Percentiles rank a stretch among this genome's conserved stretches.
Conservation (phyloP, 2,329 filamentous ascomycete genomes). For the Ambrosiella cleistominuta region DNA sequence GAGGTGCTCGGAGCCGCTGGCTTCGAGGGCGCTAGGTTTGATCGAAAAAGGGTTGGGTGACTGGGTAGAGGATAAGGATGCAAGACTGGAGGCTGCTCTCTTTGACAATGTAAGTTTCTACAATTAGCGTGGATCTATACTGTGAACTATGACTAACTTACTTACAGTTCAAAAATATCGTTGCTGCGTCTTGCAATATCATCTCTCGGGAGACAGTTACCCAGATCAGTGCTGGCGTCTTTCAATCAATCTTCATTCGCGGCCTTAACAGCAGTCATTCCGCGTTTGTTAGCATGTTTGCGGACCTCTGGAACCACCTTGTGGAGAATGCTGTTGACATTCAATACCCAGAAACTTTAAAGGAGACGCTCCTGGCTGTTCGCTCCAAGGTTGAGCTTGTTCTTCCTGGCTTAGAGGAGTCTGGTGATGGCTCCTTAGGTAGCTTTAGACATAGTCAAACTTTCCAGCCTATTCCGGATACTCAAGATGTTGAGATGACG, state of each 20-base stretch:
- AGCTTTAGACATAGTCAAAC: constrained; percentile 14
- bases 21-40: constrained; percentile 36
- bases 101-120: constrained; percentile 27
- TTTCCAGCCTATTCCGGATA: constrained; percentile 9
- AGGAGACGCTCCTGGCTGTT: constrained; percentile 42
- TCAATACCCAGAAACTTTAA: constrained; percentile 47
- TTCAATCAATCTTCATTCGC: constrained; percentile 38
- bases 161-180: constrained; percentile 29
- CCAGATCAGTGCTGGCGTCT: constrained; percentile 28
- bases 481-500: not conserved
- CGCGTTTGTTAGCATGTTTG: constrained; percentile 32
- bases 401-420: constrained; percentile 23
- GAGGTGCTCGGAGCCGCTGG: constrained; percentile 30
- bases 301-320: constrained; percentile 48
- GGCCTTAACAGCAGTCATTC: constrained; percentile 41
- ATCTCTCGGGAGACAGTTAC: constrained; percentile 22
- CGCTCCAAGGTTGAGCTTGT: constrained; percentile 33
- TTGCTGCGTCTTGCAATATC: constrained; percentile 30
- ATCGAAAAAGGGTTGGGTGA: constrained; percentile 42
- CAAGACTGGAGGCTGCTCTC: constrained; percentile 18
- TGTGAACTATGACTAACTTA: not conserved
- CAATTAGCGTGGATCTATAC: constrained; percentile 7
- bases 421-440: constrained; percentile 18
- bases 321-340: constrained; percentile 44
- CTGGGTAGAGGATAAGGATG: constrained; percentile 43